A percentile compares a stretch with the other conserved stretches of the same genome.
phyloP scores from a whole-genome alignment of 495 filamentous ascomycete species.

The Aspergillus nidulans region DNA sequence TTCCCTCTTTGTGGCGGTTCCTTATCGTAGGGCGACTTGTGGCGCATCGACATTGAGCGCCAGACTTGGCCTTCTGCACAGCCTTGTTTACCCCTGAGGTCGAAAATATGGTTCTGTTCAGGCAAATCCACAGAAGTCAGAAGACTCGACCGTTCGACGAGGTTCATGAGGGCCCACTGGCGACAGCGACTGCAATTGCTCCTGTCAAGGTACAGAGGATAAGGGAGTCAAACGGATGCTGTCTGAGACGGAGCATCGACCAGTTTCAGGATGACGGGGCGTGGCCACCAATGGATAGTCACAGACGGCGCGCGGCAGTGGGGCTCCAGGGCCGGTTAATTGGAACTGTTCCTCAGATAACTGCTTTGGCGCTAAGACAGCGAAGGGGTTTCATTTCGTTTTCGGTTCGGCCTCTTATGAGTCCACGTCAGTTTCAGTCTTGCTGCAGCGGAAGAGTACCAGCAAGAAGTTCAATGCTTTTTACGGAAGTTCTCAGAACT shows the following conservation, averaged over 20 bases:
- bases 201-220: too few species aligned
- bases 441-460: conserved; percentile 7
- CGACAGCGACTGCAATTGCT: not conserved
- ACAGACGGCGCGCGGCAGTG: conserved; percentile 1
- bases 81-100: not conserved
- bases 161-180: not conserved
- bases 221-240: not conserved
- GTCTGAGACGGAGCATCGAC: conserved; percentile 10
- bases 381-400: conserved; percentile 15
- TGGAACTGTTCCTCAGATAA: conserved; percentile 16
- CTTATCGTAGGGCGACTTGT: not conserved
- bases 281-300: conserved; percentile 12
- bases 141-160: not conserved
- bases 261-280: conserved; percentile 20
- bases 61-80: not conserved
- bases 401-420: conserved; percentile 12
- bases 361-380: conserved; percentile 8
- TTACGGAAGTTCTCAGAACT: not conserved
- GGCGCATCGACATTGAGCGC: not conserved
- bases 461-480: not conserved
- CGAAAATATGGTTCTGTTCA: not conserved
- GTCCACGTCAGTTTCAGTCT: conserved; percentile 20
- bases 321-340: not conserved
- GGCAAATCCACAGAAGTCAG: not conserved
- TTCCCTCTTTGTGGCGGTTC: not conserved